Evolutionary conservation across 2,329 filamentous ascomycete species (phyloP), one percentile per base, ranked within the genome.

Genomic region (Emmonsia crescens): DNA sequence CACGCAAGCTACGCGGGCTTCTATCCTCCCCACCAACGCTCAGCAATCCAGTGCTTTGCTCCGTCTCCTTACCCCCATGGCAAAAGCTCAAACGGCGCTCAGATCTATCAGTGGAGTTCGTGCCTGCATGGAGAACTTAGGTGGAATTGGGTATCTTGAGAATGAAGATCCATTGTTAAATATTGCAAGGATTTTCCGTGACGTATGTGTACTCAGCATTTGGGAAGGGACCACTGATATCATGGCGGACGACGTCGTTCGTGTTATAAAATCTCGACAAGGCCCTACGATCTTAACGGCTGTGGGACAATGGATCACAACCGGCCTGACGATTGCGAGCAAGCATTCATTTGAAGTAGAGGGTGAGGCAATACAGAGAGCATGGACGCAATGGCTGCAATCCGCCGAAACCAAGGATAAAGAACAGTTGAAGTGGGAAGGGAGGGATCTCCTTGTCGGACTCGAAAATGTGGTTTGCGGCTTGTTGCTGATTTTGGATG

Each of bases 151-250:
- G 52, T 67, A 73, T 68, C 64, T 73, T 62, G 69, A 73, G 60
- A 71, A 71, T 61, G 67, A 72, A 64, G 81, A 83, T 58, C 82
- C 84, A 60, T 78, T 82, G n/a, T 73, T 89, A 61, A 89, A 89
- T 69, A 74, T 89, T 1, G 80, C 86, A 0, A 79, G 85, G 16
- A 74, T 89, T 1, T 87, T 84, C 68, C 81, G 88, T 5, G 87
- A 89, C 68, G 80, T 80, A 9, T 77, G 78, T 36, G 86, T 89
- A 2, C 74, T 83, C 58, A 80, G 82, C 16, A 89, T 89, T 57
- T 88, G 85, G 85, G 85, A 88, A 71, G 85, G 87, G 2, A 89
- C 87, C 0, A 88, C 86, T 0, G 85, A 88, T 67, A 84, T 90
- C 24, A 78, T 89, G 64, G 82, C 83, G 10, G 76, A 77, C 21